phyloP scores from a whole-genome alignment of 2,329 filamentous ascomycete genomes.

The Diaporthe longicolla region DNA sequence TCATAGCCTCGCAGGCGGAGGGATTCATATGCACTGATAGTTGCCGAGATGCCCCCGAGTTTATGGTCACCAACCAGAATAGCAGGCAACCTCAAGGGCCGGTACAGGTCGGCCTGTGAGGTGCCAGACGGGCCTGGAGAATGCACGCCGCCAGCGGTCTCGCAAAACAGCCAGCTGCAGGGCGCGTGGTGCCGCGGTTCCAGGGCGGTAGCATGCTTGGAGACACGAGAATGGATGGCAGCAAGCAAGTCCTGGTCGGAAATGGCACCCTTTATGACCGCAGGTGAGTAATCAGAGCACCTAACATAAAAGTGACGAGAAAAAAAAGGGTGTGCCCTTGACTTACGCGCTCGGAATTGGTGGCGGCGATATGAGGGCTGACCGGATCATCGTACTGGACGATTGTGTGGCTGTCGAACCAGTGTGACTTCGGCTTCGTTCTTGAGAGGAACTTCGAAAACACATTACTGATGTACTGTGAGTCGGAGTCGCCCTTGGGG shows the following conservation, averaged over 20 bases:
- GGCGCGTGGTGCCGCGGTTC: conserved; percentile 38
- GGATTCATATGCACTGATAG: conserved; percentile 85
- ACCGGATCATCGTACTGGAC: conserved; percentile 73
- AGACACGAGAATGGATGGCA: conserved; percentile 61
- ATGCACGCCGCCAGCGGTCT: conserved; percentile 87
- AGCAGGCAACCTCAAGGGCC: conserved; percentile 79
- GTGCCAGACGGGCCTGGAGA: conserved; percentile 83
- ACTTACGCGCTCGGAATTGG: not conserved
- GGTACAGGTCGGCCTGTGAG: conserved; percentile 83
- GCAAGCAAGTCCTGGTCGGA: conserved; percentile 19
- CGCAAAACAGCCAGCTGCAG: conserved; percentile 77
- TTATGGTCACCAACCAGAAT: conserved; percentile 82
- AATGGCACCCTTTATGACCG: not conserved
- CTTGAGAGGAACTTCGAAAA: not conserved
- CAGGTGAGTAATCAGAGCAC: conserved; percentile 1
- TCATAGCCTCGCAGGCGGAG: conserved; percentile 84
- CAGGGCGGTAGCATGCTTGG: conserved; percentile 54
- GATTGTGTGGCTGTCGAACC: conserved; percentile 61
- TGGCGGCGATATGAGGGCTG: conserved; percentile 30
- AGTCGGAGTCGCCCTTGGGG: conserved; percentile 75
- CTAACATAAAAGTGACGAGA: not conserved
- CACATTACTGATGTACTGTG: not conserved
- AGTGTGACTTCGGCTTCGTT: conserved; percentile 69
- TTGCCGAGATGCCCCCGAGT: conserved; percentile 84
- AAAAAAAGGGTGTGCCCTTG: not conserved